A percentile compares a stretch with the other conserved stretches of the same genome.
Evolutionary conservation across 2,329 filamentous ascomycete species (phyloP).

Genomic region (Massarina eburnea): DNA sequence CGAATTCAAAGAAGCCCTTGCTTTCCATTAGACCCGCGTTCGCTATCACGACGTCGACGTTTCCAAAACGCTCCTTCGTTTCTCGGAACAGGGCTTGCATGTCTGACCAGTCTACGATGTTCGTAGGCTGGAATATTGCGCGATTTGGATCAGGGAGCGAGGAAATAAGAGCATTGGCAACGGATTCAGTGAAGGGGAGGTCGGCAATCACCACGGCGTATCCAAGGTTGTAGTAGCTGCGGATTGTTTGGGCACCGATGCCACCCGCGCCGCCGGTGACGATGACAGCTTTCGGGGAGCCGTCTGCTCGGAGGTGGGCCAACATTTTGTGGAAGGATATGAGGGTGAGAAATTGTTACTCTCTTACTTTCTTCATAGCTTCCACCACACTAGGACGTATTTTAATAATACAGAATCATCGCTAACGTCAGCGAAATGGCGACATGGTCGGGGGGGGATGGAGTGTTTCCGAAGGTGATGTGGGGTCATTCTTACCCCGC

Average conservation of each 20-base stretch:
- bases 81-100: constrained; percentile 39
- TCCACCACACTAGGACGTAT: no score
- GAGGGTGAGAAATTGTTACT: not conserved
- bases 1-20: constrained; percentile 33
- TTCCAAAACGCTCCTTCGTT: constrained; percentile 36
- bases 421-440: no score
- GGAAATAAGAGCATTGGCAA: constrained; percentile 32
- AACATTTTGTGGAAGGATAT: not conserved
- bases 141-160: constrained; percentile 26
- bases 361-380: no score
- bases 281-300: constrained; percentile 40
- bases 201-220: constrained; percentile 47
- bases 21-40: constrained; percentile 49
- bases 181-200: constrained; percentile 22
- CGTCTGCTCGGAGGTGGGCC: no score
- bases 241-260: constrained; percentile 46
- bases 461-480: no score
- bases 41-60: constrained; percentile 45
- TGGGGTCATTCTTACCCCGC: no score
- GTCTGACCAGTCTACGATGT: constrained; percentile 43
- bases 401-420: no score
- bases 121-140: constrained; percentile 41
- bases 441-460: no score
- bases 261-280: constrained; percentile 47
- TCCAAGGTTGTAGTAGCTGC: constrained; percentile 38